These are phyloP conservation scores for Candida silvicultrix DNA, from an alignment of 805 yeast species.

Conservation along the genomic window DNA sequence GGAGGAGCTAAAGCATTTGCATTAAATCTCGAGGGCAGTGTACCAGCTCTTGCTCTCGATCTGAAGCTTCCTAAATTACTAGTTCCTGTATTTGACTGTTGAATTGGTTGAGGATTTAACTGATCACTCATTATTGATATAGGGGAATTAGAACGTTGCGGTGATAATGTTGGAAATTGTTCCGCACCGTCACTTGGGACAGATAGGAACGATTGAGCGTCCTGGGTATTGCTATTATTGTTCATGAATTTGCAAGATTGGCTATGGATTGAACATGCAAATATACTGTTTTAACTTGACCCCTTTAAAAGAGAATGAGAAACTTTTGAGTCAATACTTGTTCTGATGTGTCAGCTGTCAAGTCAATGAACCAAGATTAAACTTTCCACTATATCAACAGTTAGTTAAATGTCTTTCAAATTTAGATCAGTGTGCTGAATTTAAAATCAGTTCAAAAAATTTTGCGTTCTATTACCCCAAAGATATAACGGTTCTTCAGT, in stretches of 20 bases:
- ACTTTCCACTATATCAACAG: no score
- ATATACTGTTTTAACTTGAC: not conserved
- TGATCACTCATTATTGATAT: conserved; percentile 18
- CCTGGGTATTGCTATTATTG: conserved; percentile 17
- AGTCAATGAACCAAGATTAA: no score
- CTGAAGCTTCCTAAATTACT: conserved; percentile 34
- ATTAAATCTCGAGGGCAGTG: conserved; percentile 60
- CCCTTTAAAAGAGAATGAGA: not conserved
- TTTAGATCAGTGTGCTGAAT: no score
- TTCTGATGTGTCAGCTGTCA: no score
- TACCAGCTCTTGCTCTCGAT: conserved; percentile 70
- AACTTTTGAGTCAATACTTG: no score
- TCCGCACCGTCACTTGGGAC: conserved; percentile 15
- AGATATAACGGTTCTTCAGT: not conserved
- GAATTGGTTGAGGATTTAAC: conserved; percentile 1
- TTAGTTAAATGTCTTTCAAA: no score
- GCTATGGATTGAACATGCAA: not conserved
- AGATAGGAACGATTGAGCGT: conserved; percentile 14
- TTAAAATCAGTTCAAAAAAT: no score
- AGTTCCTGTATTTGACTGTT: conserved; percentile 14
- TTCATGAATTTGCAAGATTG: not conserved
- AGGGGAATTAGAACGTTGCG: conserved; percentile 22
- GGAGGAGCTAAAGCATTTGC: conserved; percentile 18
- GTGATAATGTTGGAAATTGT: conserved; percentile 14
- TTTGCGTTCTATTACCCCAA: not conserved